Conservation (phyloP, 23 red algal species). For the Chondrus crispus region DNA sequence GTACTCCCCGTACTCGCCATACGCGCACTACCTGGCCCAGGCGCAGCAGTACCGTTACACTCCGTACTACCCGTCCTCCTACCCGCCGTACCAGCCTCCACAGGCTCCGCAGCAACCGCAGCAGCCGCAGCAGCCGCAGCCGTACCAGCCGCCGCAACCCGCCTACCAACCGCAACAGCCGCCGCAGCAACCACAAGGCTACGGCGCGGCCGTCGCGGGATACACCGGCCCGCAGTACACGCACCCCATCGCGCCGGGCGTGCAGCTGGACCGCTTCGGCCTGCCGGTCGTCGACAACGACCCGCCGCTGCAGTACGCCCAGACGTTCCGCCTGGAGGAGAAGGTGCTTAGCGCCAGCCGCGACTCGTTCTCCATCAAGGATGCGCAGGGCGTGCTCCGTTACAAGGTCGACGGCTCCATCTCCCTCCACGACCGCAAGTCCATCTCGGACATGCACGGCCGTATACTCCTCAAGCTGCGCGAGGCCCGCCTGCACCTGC, state of each 20-base stretch:
- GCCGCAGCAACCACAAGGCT: background rate
- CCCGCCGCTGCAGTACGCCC: background rate
- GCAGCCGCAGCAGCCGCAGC: background rate
- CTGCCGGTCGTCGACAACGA: slow-evolving; percentile 36
- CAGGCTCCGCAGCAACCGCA: background rate
- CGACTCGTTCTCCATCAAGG: slow-evolving; percentile 22
- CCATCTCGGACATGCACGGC: slow-evolving; percentile 42
- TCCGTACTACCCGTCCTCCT: background rate
- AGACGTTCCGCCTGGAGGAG: slow-evolving; percentile 60
- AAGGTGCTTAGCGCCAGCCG: slow-evolving; percentile 24
- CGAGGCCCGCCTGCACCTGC: slow-evolving; percentile 29
- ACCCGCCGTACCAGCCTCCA: background rate
- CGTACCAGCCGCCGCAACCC: background rate
- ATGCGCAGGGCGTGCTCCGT: slow-evolving; percentile 7
- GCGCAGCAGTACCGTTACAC: no score
- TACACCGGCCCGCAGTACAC: background rate
- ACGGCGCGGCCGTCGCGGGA: no score
- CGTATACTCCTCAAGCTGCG: slow-evolving; percentile 37
- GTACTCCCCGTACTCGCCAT: background rate
- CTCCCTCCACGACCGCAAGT: slow-evolving; percentile 36
- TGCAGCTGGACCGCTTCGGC: slow-evolving; percentile 24
- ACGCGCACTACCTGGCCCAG: no score
- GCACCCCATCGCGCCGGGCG: background rate
- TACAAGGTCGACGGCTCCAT: slow-evolving; percentile 52
- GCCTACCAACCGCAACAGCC: background rate